Conservation (phyloP, 345 rosid genomes). For the Gossypioides kirkii region DNA sequence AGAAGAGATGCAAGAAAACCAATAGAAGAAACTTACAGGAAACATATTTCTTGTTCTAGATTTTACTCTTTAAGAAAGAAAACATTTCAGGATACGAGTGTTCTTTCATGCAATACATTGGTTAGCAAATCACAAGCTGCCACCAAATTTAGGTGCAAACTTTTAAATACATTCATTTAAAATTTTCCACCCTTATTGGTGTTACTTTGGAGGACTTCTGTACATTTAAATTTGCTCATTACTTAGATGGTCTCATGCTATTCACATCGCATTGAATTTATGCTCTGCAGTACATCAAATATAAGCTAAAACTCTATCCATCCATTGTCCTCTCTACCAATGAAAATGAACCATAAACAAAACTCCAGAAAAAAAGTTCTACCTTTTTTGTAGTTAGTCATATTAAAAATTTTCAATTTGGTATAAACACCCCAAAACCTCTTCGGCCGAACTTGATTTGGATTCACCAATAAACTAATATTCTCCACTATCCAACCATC, state of each 20-base stretch:
- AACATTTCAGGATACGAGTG: background rate
- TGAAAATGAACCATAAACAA: background rate
- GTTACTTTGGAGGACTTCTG: background rate
- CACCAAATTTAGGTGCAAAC: background rate
- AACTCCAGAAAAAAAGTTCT: background rate
- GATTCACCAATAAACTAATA: slow-evolving; percentile 79
- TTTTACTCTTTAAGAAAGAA: background rate
- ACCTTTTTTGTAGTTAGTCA: slow-evolving; percentile 88
- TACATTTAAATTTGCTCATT: background rate
- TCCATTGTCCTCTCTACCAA: background rate
- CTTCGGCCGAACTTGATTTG: slow-evolving; percentile 77
- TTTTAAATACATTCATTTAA: background rate
- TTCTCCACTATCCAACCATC: slow-evolving; percentile 93
- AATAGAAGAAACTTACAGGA: background rate
- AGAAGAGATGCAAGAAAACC: background rate
- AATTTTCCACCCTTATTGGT: background rate
- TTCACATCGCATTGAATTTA: background rate
- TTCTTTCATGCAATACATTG: background rate
- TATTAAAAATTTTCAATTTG: slow-evolving; percentile 82
- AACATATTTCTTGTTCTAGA: background rate
- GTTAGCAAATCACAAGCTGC: background rate
- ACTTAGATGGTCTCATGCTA: background rate
- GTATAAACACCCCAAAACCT: slow-evolving; percentile 99
- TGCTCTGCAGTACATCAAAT: background rate
- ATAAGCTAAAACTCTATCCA: background rate